Base-by-base conservation (phyloP, 1,139 yeast species). In the Nadsonia commutata region DNA sequence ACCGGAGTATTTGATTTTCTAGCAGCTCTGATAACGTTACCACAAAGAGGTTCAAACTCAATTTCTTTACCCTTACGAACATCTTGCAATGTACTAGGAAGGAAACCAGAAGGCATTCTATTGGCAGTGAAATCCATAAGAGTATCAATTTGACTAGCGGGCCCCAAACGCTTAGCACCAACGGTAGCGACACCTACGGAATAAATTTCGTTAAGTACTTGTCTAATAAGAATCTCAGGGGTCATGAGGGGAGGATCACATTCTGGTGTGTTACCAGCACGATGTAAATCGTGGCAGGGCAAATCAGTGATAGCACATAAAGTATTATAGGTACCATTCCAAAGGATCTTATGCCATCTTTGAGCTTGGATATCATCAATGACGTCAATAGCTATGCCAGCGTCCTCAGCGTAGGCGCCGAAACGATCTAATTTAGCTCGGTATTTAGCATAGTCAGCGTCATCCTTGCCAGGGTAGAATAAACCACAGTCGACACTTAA, bases 221-320 rank as follows among this genome's bases (percentile, higher is more conserved):
- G 38, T n/a, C 41, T 40, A 17, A 44, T 40, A 8, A 47, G 36
- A 2, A 36, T 40, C 31, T 44, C 49, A 1, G 42, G 38, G 5
- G 33, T 27, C 16, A 8, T 8, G 5, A 27, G n/a, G 16, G 33
- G 33, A 27, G 33, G 33, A 16, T 27, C 33, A 2, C 58, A 47
- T 0, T 67, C 53, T 31, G 72, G 71, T 44, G 72, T 66, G 16
- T 76, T 79, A 40, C 78, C 78, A 18, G 73, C 72, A 55, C 80
- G 85, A 11, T 27, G 33, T 13, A 27, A 27, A 17, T 40, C 51
- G 18, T 42, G 43, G 23, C 46, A 38, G 7, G 46, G 38, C 8
- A 52, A 43, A 37, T 51, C 46, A 11, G 49, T 40, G 21, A 51
- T 40, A 8, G 56, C 52, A 13, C 49, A 40, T 2, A 52, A 38